Evolutionary conservation across 306 rosid genomes (phyloP).

Genomic region (Crotalaria pallida): DNA sequence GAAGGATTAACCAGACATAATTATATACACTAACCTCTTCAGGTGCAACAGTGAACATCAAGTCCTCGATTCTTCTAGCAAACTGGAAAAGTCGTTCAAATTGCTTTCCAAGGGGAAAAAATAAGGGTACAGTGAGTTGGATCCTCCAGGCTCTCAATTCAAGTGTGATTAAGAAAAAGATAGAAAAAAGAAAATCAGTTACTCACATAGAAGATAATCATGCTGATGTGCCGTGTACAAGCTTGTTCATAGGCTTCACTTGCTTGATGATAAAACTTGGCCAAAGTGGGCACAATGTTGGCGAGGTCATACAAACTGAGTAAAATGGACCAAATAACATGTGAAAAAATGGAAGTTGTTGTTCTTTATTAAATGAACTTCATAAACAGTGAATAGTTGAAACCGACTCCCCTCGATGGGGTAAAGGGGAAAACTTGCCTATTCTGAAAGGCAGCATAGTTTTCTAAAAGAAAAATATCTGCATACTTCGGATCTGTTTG

Average conservation of each 20-base stretch:
- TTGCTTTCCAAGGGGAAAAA: constrained; percentile 55
- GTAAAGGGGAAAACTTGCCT: constrained; percentile 46
- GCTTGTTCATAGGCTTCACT: constrained; percentile 99
- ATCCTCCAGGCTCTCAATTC: background rate
- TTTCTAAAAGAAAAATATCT: constrained; percentile 86
- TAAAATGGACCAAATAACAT: constrained; percentile 10
- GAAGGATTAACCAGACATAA: background rate
- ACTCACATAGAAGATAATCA: constrained; percentile 78
- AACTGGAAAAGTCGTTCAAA: constrained; percentile 95
- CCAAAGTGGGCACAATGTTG: constrained; percentile 94
- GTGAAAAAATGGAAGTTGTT: constrained; percentile 10
- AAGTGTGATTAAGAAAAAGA: constrained; percentile 1
- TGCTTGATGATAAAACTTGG: constrained; percentile 98
- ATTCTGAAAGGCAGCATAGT: constrained; percentile 96
- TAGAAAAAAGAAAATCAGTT: background rate
- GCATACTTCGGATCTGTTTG: constrained; percentile 93
- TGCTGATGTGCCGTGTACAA: constrained; percentile 88
- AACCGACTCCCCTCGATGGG: background rate
- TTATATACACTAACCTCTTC: constrained; percentile 75
- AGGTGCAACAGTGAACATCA: constrained; percentile 85
- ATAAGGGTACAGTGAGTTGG: constrained; percentile 1
- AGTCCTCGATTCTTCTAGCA: constrained; percentile 78
- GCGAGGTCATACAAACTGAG: constrained; percentile 94
- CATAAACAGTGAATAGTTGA: background rate
- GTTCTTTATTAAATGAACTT: constrained; percentile 16